Evolutionary conservation across 345 rosid genomes (phyloP), one percentile per base, ranked within the genome.

Genomic region (Syzygium jambos): DNA sequence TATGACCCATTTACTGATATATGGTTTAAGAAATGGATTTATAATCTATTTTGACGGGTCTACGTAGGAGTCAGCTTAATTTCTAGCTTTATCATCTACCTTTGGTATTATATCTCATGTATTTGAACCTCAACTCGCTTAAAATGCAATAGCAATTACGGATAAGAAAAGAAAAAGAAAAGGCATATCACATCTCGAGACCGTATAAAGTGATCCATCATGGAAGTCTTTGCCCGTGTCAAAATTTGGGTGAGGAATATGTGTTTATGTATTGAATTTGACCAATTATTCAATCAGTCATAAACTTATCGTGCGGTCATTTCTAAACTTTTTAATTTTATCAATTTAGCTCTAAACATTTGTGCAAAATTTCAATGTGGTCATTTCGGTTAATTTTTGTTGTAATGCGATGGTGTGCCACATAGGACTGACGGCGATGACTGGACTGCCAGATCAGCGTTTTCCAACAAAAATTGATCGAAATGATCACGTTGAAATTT

Each of bases 391-490:
- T 2, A 54, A 54, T 17, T 54, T 54, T 54, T 15, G 3, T 54
- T 1, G 9, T 19, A 22, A 54, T 1, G 57, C 21, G 9, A 7
- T 0, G 0, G 9, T 7, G 57, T 54, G 22, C 4, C 23, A 7
- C 9, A 6, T 54, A 7, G 3, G 1, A 17, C 0, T 1, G 9
- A 8, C 3, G 3, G 23, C 23, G 4, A 6, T 54, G 57, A 17
- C 4, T 54, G 9, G 3, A 54, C 9, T 8, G 23, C 3, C 9
- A 54, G 3, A 9, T 6, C 23, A 17, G 8, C 0, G 10, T 6
- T 19, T 17, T 54, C 6, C 23, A 7, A 19, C 1, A 5, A 7
- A 65, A 30, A 65, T 65, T 8, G 22, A 30, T 65, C 5, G 19
- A 0, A 65, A 61, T 0, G 10, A 0, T n/a, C n/a, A 61, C 19